A percentile compares a stretch with the other conserved stretches of the same genome.
Conservation (phyloP, 2,329 filamentous ascomycete genomes). For the Cercospora brassicicola region DNA sequence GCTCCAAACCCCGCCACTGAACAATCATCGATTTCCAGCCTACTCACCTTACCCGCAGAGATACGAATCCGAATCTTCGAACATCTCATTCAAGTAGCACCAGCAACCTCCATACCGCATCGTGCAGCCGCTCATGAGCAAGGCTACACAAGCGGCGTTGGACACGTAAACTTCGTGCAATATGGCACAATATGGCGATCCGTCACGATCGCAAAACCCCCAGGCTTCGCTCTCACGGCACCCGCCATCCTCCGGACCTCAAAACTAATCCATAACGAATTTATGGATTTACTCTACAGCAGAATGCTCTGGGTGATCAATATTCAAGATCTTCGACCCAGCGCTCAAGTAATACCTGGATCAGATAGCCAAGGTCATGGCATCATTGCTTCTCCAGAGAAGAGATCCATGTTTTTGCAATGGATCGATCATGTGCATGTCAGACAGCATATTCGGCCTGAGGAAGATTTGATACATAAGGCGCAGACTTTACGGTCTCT, state of each 20-base stretch:
- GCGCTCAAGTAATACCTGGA: neutral
- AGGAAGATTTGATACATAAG: conserved; percentile 18
- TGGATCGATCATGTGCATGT: conserved; percentile 19
- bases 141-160: conserved; percentile 10
- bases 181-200: conserved; percentile 13
- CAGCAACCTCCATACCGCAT: conserved; percentile 1
- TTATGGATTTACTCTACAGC: conserved; percentile 15
- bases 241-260: conserved; percentile 17
- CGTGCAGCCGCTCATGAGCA: conserved; percentile 6
- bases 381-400: neutral
- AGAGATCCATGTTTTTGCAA: conserved; percentile 16
- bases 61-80: conserved; percentile 14
- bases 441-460: conserved; percentile 19
- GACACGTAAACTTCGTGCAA: conserved; percentile 12
- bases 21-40: neutral
- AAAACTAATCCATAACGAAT: conserved; percentile 16
- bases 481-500: conserved; percentile 11
- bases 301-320: conserved; percentile 22
- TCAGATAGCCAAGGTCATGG: neutral
- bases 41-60: conserved; percentile 14
- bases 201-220: conserved; percentile 16
- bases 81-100: conserved; percentile 5
- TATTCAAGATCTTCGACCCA: conserved; percentile 8
- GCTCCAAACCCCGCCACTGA: neutral
- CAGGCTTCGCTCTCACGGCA: conserved; percentile 7